A percentile compares a stretch with the other conserved stretches of the same genome.
These are phyloP conservation scores for Toxoplasma gondii DNA, from an alignment of 169 alveolate genomes.

Conservation along the genomic window DNA sequence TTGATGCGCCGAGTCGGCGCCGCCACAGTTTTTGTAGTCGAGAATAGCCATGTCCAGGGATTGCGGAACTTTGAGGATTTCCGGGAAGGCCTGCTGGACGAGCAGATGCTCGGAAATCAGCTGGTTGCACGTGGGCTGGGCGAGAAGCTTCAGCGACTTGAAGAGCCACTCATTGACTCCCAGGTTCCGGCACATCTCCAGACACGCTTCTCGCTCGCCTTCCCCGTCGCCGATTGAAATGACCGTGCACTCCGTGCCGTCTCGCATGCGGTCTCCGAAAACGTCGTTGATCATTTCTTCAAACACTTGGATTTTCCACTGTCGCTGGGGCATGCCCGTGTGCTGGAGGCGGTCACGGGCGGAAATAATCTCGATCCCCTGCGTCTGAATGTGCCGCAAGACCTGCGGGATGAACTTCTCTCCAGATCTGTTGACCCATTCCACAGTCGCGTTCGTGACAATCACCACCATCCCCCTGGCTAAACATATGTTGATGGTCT, in stretches of 20 bases:
- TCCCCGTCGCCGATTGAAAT: conserved; percentile 88
- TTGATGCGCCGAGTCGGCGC: neutral
- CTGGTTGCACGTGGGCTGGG: conserved; percentile 83
- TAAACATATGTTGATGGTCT: conserved; percentile 77
- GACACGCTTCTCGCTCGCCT: conserved; percentile 89
- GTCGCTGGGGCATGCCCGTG: conserved; percentile 82
- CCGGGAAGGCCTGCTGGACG: conserved; percentile 73
- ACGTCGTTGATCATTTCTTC: conserved; percentile 80
- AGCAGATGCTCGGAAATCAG: conserved; percentile 82
- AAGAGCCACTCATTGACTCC: conserved; percentile 80
- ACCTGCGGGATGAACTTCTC: conserved; percentile 78
- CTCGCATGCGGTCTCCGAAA: conserved; percentile 76
- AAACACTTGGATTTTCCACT: conserved; percentile 84
- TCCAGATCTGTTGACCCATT: conserved; percentile 84
- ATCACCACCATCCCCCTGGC: conserved; percentile 78
- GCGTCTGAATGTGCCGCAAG: conserved; percentile 74
- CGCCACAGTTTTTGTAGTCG: conserved; percentile 49
- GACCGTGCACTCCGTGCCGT: conserved; percentile 79
- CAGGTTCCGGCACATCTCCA: conserved; percentile 78
- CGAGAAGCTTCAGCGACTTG: conserved; percentile 82
- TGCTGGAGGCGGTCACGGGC: conserved; percentile 85
- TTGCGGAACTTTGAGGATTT: conserved; percentile 67
- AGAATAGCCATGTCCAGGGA: conserved; percentile 69
- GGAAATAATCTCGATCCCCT: conserved; percentile 82
- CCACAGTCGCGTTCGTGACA: conserved; percentile 88